phyloP scores from a whole-genome alignment of 345 rosid genomes.

The Arabidopsis thaliana region DNA sequence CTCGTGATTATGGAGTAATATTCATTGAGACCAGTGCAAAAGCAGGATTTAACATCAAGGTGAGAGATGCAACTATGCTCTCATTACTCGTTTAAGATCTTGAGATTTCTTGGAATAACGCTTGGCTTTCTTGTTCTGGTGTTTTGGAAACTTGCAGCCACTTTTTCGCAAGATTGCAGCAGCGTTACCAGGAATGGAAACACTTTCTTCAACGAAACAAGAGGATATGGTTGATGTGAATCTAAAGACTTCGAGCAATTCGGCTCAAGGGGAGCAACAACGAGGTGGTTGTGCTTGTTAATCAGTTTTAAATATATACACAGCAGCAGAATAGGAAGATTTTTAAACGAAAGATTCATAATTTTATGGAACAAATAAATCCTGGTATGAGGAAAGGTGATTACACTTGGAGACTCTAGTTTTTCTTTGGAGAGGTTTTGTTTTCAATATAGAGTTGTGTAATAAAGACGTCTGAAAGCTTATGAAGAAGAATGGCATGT shows the following conservation, averaged over 20 bases:
- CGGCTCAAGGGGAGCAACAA: conserved; percentile 78
- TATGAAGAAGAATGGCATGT: conserved; percentile 22
- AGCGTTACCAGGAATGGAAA: conserved; percentile 96
- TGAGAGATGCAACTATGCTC: conserved; percentile 30
- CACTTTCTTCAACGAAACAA: conserved; percentile 79
- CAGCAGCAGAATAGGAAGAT: conserved; percentile 29
- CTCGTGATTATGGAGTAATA: conserved; percentile 84
- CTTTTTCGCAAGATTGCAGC: conserved; percentile 93
- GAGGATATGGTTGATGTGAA: conserved; percentile 99
- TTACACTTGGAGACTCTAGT: conserved; percentile 13
- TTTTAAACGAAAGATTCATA: conserved; percentile 22
- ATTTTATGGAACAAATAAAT: conserved; percentile 29
- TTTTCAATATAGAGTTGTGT: conserved; percentile 26
- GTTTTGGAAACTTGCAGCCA: conserved; percentile 62
- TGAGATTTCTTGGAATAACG: conserved; percentile 5
- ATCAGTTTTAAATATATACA: conserved; percentile 23
- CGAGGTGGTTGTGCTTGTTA: conserved; percentile 90
- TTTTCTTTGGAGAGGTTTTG: conserved; percentile 21
- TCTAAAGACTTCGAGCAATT: conserved; percentile 71
- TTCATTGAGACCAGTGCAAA: conserved; percentile 96
- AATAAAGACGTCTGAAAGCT: conserved; percentile 28
- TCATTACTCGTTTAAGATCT: neutral
- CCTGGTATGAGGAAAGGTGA: conserved; percentile 12
- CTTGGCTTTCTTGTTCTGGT: neutral
- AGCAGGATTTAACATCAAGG: conserved; percentile 96